Conservation (phyloP, 805 yeast species). For the Candida ficus region DNA sequence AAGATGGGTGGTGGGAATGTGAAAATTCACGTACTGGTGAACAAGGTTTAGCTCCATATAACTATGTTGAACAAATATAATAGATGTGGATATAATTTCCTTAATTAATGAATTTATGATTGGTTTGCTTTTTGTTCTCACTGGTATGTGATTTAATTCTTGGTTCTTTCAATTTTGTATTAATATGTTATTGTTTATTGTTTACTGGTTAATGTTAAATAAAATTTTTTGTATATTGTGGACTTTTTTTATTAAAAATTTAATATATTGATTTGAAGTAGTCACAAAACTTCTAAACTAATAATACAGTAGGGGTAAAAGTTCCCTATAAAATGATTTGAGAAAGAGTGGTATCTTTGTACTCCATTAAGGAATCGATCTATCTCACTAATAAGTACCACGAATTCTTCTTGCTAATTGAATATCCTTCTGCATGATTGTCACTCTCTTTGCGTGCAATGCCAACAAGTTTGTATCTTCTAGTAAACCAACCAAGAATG, state of each 20-base stretch:
- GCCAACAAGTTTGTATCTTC: constrained; percentile 80
- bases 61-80: constrained; percentile 34
- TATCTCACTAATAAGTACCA: constrained; percentile 32
- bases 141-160: too few species aligned
- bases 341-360: background rate
- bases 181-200: background rate
- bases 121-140: too few species aligned
- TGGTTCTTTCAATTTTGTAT: too few species aligned
- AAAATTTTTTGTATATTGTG: too few species aligned
- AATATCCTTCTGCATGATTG: constrained; percentile 79
- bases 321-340: too few species aligned
- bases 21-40: constrained; percentile 40
- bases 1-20: constrained; percentile 75
- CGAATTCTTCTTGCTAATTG: constrained; percentile 75
- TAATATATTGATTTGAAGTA: background rate
- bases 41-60: constrained; percentile 60
- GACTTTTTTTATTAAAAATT: background rate
- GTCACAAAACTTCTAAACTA: too few species aligned
- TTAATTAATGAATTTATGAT: constrained; percentile 4
- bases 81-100: too few species aligned
- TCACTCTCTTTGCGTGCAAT: constrained; percentile 75
- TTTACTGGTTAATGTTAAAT: background rate
- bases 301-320: too few species aligned
- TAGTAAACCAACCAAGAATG: constrained; percentile 63
- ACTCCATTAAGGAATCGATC: background rate